These are phyloP conservation scores for Lactarius indigo DNA, from an alignment of 768 basidiomycete species.

Conservation along the genomic window DNA sequence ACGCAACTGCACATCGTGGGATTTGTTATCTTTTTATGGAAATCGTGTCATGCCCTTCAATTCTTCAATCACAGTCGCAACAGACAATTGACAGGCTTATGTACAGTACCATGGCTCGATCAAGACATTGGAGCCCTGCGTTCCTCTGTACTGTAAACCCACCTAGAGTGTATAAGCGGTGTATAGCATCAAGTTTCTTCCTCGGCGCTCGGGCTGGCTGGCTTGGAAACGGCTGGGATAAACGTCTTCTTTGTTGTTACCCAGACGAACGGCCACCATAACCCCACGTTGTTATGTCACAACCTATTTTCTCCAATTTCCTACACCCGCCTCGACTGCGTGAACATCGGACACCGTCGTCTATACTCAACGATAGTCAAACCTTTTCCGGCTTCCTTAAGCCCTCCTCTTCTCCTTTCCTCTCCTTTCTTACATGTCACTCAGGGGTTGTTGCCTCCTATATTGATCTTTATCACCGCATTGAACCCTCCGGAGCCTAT, in stretches of 20 bases:
- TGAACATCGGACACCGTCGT: not conserved
- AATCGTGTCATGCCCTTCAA: too few relatives aligned
- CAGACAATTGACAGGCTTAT: too few relatives aligned
- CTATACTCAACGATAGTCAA: not conserved
- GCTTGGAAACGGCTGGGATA: not conserved
- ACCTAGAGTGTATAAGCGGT: too few relatives aligned
- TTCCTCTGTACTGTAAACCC: too few relatives aligned
- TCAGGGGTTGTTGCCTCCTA: slow-evolving; percentile 1
- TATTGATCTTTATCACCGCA: not conserved
- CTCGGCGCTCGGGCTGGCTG: not conserved
- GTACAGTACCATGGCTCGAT: too few relatives aligned
- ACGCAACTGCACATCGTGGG: slow-evolving; percentile 1
- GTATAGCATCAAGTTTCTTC: too few relatives aligned
- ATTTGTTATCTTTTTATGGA: not conserved
- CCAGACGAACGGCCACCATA: not conserved
- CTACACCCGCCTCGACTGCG: not conserved
- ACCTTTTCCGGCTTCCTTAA: not conserved
- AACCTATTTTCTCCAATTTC: not conserved
- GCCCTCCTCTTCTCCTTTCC: not conserved
- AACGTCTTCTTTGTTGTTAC: too few relatives aligned
- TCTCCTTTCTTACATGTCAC: not conserved
- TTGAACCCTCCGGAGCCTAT: not conserved
- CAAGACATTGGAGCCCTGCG: too few relatives aligned
- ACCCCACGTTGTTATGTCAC: not conserved
- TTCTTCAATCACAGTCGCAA: not conserved